Percentiles rank a stretch among this genome's conserved stretches.
Evolutionary conservation across 768 basidiomycete species (phyloP).

Genomic region (Brasilioporus rufonigricans): DNA sequence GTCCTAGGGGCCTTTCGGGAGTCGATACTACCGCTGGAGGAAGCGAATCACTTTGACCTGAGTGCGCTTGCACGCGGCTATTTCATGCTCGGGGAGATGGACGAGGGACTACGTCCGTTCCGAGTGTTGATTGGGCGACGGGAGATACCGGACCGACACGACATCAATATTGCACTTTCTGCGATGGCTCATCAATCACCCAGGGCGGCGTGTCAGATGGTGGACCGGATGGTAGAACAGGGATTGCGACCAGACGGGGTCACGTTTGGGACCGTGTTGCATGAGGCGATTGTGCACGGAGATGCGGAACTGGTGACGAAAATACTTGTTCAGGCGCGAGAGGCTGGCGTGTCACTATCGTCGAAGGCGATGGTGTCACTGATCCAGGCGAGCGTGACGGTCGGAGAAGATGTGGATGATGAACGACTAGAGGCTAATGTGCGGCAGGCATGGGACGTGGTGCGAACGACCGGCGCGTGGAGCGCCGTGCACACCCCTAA

Average conservation of each 20-base stretch:
- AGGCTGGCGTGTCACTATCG: conserved; percentile 38
- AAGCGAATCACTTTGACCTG: conserved; percentile 48
- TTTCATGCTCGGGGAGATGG: conserved; percentile 51
- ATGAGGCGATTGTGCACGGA: conserved; percentile 48
- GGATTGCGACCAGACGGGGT: conserved; percentile 53
- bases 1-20: conserved; percentile 45
- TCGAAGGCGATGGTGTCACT: conserved; percentile 50
- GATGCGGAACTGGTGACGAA: conserved; percentile 43
- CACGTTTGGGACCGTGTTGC: conserved; percentile 61
- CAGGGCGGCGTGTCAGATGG: conserved; percentile 41
- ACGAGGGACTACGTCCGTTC: conserved; percentile 48
- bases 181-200: conserved; percentile 52
- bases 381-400: conserved; percentile 40
- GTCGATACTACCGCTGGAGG: conserved; percentile 44
- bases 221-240: conserved; percentile 48
- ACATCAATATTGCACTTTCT: conserved; percentile 62
- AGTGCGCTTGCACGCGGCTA: conserved; percentile 63
- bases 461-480: conserved; percentile 37
- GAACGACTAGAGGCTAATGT: conserved; percentile 35
- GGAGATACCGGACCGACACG: conserved; percentile 59
- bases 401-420: conserved; percentile 25
- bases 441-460: conserved; percentile 39
- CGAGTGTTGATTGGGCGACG: conserved; percentile 43
- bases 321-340: conserved; percentile 41
- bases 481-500: conserved; percentile 41